phyloP scores from a whole-genome alignment of 2,329 filamentous ascomycete genomes.

The Orbilia blumenaviensis region DNA sequence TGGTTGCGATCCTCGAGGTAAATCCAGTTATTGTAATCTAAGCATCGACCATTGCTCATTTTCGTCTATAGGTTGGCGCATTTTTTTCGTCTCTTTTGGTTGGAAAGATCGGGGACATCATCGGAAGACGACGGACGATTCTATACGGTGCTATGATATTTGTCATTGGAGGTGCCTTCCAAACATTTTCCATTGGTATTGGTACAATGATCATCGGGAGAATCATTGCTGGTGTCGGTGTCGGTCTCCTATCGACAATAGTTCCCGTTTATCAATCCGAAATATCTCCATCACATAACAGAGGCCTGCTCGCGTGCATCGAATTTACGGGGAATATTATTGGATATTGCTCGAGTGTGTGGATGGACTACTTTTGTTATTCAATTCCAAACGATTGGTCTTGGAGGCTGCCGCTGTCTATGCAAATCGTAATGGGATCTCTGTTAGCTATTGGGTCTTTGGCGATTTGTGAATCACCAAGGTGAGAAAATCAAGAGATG shows the following conservation, averaged over 20 bases:
- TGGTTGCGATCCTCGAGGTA: slow-evolving; percentile 84
- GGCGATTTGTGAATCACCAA: slow-evolving; percentile 93
- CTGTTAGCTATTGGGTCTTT: slow-evolving; percentile 85
- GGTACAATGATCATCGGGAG: slow-evolving; percentile 86
- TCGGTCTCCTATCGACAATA: slow-evolving; percentile 89
- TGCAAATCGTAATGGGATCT: slow-evolving; percentile 94
- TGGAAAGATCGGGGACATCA: slow-evolving; percentile 87
- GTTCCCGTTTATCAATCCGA: slow-evolving; percentile 94
- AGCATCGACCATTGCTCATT: not conserved
- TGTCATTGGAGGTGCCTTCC: slow-evolving; percentile 80
- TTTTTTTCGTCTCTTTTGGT: slow-evolving; percentile 88
- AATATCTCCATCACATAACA: slow-evolving; percentile 94
- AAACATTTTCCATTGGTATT: slow-evolving; percentile 83
- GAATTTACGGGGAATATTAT: slow-evolving; percentile 98
- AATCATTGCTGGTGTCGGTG: slow-evolving; percentile 83
- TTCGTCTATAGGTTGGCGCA: slow-evolving; percentile 72
- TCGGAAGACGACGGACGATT: slow-evolving; percentile 88
- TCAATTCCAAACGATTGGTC: slow-evolving; percentile 85
- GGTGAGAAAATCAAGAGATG: slow-evolving; percentile 66
- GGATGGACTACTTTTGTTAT: slow-evolving; percentile 98
- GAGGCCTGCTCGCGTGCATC: slow-evolving; percentile 94
- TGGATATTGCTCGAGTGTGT: slow-evolving; percentile 94
- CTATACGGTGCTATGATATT: slow-evolving; percentile 93
- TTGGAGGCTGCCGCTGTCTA: slow-evolving; percentile 87
- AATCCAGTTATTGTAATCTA: not conserved